Percentiles rank a stretch among this genome's conserved stretches.
Evolutionary conservation across 73 alveolate species (phyloP).

Genomic region (Paramecium caudatum): DNA sequence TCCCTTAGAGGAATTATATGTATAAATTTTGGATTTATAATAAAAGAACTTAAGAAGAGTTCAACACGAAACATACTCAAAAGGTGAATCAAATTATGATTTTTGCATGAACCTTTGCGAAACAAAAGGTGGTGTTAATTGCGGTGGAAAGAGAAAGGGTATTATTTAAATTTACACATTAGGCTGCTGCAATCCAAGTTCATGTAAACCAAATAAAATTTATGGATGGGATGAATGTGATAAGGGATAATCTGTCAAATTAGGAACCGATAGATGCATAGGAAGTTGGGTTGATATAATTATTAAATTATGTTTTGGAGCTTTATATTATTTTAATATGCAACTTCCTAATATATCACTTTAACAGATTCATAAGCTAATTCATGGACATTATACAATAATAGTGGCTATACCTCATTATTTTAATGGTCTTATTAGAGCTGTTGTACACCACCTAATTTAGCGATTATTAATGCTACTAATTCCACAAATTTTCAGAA

Average conservation of each 20-base stretch:
- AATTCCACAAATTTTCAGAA: not conserved
- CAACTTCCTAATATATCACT: too few relatives aligned
- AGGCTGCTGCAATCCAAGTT: conserved; percentile 20
- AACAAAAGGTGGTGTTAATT: conserved; percentile 57
- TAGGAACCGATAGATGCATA: conserved; percentile 24
- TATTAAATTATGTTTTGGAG: too few relatives aligned
- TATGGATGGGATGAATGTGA: conserved; percentile 69
- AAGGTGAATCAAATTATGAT: conserved; percentile 51
- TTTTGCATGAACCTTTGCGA: conserved; percentile 30
- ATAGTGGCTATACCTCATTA: too few relatives aligned
- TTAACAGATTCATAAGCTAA: too few relatives aligned
- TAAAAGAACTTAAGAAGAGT: conserved; percentile 29
- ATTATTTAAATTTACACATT: not conserved
- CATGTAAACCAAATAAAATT: conserved; percentile 2
- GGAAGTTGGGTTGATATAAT: too few relatives aligned
- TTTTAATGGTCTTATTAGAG: too few relatives aligned
- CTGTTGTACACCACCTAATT: conserved; percentile 33
- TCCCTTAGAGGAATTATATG: too few relatives aligned
- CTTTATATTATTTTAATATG: too few relatives aligned
- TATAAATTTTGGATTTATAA: too few relatives aligned
- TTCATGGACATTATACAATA: too few relatives aligned
- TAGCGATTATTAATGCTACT: conserved; percentile 7
- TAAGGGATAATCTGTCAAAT: conserved; percentile 36
- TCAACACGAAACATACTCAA: conserved; percentile 19
- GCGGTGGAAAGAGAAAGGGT: conserved; percentile 64